phyloP scores from a whole-genome alignment of 192 early-diverging fungal species.

The Podochytrium sp. region DNA sequence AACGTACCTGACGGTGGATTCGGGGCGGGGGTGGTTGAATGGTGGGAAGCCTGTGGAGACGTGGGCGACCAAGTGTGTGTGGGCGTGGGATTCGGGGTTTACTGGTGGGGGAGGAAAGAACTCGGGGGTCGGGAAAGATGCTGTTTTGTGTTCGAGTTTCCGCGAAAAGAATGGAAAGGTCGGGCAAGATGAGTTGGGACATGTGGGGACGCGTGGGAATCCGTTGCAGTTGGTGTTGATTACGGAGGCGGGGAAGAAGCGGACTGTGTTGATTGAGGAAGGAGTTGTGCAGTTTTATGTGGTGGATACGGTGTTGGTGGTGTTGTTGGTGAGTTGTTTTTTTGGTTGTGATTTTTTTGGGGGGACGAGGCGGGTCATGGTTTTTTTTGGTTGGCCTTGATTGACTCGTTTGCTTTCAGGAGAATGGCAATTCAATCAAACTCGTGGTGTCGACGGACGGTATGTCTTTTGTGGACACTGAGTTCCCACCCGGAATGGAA shows the following conservation, averaged over 20 bases:
- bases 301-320: slow-evolving; percentile 79
- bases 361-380: not conserved
- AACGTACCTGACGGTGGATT: slow-evolving; percentile 72
- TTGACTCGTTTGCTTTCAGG: too few relatives aligned
- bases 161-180: slow-evolving; percentile 65
- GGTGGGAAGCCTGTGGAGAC: slow-evolving; percentile 64
- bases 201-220: slow-evolving; percentile 53
- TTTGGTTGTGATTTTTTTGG: not conserved
- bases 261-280: slow-evolving; percentile 60
- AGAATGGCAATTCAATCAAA: slow-evolving; percentile 50
- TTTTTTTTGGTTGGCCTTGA: slow-evolving; percentile 14
- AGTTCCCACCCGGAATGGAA: slow-evolving; percentile 83
- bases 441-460: slow-evolving; percentile 82
- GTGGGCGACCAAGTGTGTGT: slow-evolving; percentile 85
- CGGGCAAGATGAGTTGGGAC: slow-evolving; percentile 55
- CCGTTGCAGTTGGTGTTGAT: slow-evolving; percentile 73
- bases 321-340: slow-evolving; percentile 61
- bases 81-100: slow-evolving; percentile 42
- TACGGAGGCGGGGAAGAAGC: slow-evolving; percentile 55
- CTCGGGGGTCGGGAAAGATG: slow-evolving; percentile 63
- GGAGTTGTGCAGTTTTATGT: slow-evolving; percentile 79
- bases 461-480: slow-evolving; percentile 64
- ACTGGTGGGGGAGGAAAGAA: not conserved
- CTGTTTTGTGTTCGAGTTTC: slow-evolving; percentile 75
- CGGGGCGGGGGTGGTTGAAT: slow-evolving; percentile 70